Evolutionary conservation across 139 green algal genomes (phyloP).

Genomic region (Closterium sp.): DNA sequence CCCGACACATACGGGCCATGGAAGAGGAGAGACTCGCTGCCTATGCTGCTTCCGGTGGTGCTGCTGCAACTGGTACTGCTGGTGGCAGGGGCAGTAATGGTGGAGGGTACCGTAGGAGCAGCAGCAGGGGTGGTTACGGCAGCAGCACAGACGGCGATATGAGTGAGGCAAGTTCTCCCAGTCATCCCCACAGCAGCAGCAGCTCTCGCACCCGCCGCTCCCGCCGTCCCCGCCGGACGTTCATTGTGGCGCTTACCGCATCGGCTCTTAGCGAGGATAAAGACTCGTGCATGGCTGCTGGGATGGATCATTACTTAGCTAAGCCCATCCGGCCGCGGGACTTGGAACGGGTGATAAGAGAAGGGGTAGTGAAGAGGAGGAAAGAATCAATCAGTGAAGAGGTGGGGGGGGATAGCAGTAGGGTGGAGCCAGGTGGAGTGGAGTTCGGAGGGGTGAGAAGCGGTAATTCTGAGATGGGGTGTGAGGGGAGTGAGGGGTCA

Average conservation of each 20-base stretch:
- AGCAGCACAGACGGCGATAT: not conserved
- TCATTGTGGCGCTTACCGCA: constrained; percentile 21
- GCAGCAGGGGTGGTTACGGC: not conserved
- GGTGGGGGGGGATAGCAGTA: not conserved
- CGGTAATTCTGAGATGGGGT: not conserved
- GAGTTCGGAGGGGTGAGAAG: not conserved
- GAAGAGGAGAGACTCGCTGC: not conserved
- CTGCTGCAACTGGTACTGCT: not conserved
- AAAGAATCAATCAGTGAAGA: not conserved
- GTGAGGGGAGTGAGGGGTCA: not conserved
- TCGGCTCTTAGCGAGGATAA: constrained; percentile 9
- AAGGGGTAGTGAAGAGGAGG: not conserved
- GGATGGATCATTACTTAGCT: constrained; percentile 18
- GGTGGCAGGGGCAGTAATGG: not conserved
- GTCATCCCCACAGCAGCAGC: too few species aligned
- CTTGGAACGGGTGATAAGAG: not conserved
- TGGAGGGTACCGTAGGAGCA: not conserved
- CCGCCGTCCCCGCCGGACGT: not conserved
- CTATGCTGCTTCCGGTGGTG: not conserved
- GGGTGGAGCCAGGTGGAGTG: too few species aligned
- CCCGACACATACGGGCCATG: constrained; percentile 8
- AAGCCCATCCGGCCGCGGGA: constrained; percentile 18
- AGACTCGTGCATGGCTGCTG: not conserved
- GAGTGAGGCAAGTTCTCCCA: not conserved
- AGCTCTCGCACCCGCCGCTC: not conserved